A percentile compares a stretch with the other conserved stretches of the same genome.
Evolutionary conservation across 164 flowering plant species (phyloP).

Genomic region (Echeveria elegans): DNA sequence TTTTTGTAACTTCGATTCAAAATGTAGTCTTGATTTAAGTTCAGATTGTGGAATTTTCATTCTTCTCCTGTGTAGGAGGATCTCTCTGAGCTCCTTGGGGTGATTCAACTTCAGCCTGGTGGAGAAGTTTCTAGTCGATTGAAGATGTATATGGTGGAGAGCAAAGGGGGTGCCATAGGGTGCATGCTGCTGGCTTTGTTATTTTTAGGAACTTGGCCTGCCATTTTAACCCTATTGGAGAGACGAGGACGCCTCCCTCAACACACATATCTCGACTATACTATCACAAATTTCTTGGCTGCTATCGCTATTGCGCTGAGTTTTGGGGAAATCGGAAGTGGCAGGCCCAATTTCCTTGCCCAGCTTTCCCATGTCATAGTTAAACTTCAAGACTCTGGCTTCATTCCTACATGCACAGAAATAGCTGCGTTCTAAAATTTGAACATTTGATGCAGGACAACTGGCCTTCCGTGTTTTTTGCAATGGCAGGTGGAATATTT

Average conservation of each 20-base stretch:
- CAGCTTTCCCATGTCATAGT: constrained; percentile 55
- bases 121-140: constrained; percentile 8
- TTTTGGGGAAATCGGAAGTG: constrained; percentile 61
- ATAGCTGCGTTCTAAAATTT: background rate
- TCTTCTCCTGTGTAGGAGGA: constrained; percentile 24
- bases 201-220: constrained; percentile 88
- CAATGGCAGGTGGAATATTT: constrained; percentile 9
- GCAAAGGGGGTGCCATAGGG: constrained; percentile 70
- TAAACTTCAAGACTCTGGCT: background rate
- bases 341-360: constrained; percentile 58
- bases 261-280: constrained; percentile 81
- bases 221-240: constrained; percentile 60
- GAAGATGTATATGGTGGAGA: constrained; percentile 72
- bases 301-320: constrained; percentile 72
- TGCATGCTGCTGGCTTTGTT: constrained; percentile 63
- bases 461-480: background rate
- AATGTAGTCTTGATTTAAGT: background rate
- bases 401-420: background rate
- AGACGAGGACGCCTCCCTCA: constrained; percentile 87
- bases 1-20: background rate
- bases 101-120: constrained; percentile 13
- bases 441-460: constrained; percentile 2
- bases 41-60: background rate
- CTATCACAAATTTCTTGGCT: constrained; percentile 67
- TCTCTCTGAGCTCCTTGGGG: constrained; percentile 8